These are phyloP conservation scores for Sphagnum tenellum DNA, from an alignment of 225 moss, liverwort and hornwort genomes.

Conservation along the genomic window DNA sequence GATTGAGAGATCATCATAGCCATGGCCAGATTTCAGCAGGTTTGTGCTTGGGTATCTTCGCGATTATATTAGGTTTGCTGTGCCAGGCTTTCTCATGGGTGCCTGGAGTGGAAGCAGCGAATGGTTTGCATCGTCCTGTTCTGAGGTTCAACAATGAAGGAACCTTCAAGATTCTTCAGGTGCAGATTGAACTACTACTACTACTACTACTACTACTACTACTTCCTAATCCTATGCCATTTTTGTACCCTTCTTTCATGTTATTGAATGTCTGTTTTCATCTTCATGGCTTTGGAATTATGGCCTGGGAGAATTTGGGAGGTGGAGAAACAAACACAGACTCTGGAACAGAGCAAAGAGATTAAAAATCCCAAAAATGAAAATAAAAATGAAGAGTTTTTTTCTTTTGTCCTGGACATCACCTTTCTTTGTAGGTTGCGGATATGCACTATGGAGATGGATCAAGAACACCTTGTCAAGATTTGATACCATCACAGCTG, in stretches of 20 bases:
- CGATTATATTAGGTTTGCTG: no score
- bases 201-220: neutral
- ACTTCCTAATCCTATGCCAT: neutral
- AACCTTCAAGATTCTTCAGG: constrained; percentile 90
- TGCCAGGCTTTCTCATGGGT: no score
- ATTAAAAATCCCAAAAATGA: no score
- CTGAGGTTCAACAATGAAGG: constrained; percentile 63
- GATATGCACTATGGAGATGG: constrained; percentile 98
- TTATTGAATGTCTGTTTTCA: no score
- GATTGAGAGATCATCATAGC: no score
- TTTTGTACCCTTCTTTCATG: neutral
- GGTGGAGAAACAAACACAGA: neutral
- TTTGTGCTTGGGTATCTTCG: no score
- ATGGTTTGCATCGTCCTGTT: constrained; percentile 7
- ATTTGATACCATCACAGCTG: constrained; percentile 36
- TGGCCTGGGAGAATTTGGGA: neutral
- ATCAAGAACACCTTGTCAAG: constrained; percentile 51
- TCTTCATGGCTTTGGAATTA: no score
- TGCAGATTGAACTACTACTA: constrained; percentile 5
- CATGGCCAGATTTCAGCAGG: no score
- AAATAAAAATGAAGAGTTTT: no score
- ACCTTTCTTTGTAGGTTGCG: constrained; percentile 45
- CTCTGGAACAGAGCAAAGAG: no score
- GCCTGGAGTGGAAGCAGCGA: no score
- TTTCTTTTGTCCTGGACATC: no score